Percentiles rank a stretch among this genome's conserved stretches.
These are phyloP conservation scores for Elaeis guineensis DNA, from an alignment of 176 grass and related monocot species.

Conservation along the genomic window DNA sequence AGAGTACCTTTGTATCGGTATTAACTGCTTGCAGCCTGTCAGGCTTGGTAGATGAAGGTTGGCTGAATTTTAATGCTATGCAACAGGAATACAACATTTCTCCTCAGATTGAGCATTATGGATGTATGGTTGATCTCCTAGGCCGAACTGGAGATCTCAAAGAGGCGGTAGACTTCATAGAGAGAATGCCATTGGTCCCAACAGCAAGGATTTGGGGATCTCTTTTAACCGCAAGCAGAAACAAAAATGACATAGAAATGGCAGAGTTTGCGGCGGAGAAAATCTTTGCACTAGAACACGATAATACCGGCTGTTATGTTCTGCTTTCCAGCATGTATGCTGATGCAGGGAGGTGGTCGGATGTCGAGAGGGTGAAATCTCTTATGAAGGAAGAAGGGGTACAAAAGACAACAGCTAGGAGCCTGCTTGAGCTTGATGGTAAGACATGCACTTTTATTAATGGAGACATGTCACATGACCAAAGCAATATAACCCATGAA, in stretches of 20 bases:
- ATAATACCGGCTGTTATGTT: slow-evolving; percentile 82
- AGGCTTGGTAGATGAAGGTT: slow-evolving; percentile 54
- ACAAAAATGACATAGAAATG: slow-evolving; percentile 62
- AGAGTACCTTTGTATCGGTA: slow-evolving; percentile 70
- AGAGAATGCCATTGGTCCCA: slow-evolving; percentile 59
- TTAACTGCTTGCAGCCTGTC: slow-evolving; percentile 86
- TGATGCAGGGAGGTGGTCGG: slow-evolving; percentile 54
- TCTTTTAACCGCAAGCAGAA: slow-evolving; percentile 74
- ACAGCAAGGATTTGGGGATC: slow-evolving; percentile 76
- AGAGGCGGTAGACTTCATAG: slow-evolving; percentile 56
- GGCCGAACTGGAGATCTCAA: slow-evolving; percentile 50
- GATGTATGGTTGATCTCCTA: slow-evolving; percentile 84
- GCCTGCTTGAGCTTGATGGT: slow-evolving; percentile 44
- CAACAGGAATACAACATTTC: slow-evolving; percentile 52
- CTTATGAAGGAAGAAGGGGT: slow-evolving; percentile 64
- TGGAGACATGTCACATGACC: slow-evolving; percentile 37
- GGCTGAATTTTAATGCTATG: slow-evolving; percentile 69
- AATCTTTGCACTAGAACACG: slow-evolving; percentile 67
- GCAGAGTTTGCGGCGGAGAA: slow-evolving; percentile 66
- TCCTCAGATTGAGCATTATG: slow-evolving; percentile 75
- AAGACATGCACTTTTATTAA: slow-evolving; percentile 57
- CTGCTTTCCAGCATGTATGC: slow-evolving; percentile 67
- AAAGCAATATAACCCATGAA: slow-evolving; percentile 45
- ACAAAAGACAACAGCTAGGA: slow-evolving; percentile 40
- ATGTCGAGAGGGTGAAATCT: slow-evolving; percentile 48